Base-by-base conservation (phyloP, 768 basidiomycete species). In the Rhodotorula diobovata region DNA sequence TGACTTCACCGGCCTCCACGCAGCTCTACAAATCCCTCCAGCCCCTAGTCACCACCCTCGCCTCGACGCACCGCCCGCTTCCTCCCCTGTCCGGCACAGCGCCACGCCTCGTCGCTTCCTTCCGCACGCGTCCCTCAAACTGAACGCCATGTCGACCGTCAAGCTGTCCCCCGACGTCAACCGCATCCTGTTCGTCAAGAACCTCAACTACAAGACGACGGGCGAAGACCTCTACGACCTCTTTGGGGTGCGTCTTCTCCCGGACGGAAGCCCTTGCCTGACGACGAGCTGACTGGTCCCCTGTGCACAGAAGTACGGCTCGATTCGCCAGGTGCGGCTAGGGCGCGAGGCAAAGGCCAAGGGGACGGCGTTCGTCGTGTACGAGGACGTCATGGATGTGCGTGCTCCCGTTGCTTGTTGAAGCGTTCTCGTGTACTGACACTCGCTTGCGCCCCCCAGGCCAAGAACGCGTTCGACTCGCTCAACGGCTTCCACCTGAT, bases 401-500 rank as follows among this genome's bases (percentile, higher is more conserved):
- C 66, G 79, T 67, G 77, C 88, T 83, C 23, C 43, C 28, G 30
- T n/a, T 16, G 35, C 6, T 15, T 28, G 7, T n/a, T 25, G 48
- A 20, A 0, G 34, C 41, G 25, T 2, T 12, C 34, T 21, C 34
- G 3, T 34, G 54, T 4, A 3, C 21, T 35, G 32, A 5, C 35
- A 35, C 32, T 11, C 4, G 37, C 34, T 20, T 21, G 23, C 25
- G 30, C 0, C 11, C 16, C 7, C 21, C 78, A 96, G 91, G 95
- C 95, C 32, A 95, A 96, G 81, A 93, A 94, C 78, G 95, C 95
- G 0, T 86, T 96, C 67, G 94, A 94, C 79, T 93, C 96, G 81
- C 81, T 98, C 78, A 98, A 98, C 77, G 95, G 95, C 56, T 99
- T 99, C 83, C 95, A 99, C 82, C 81, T 99, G 68, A 93, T 93